Evolutionary conservation across 2,329 filamentous ascomycete genomes (phyloP).

Genomic region (Aureobasidium uvarum): DNA sequence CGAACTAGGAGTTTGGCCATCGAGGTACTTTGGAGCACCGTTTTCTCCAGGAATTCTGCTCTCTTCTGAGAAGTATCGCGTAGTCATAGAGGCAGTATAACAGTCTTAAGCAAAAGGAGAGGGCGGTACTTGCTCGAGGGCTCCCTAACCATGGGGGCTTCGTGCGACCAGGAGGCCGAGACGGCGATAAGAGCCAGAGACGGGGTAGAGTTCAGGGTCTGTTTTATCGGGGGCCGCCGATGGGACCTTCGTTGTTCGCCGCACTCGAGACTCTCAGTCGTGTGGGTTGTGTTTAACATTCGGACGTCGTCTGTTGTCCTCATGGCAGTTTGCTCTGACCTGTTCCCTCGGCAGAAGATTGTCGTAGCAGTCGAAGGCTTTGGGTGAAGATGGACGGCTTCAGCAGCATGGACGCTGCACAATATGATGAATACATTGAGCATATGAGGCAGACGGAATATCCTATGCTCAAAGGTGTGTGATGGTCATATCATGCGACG

Average conservation of each 20-base stretch:
- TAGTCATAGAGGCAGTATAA: no score
- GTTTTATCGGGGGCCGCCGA: constrained; percentile 12
- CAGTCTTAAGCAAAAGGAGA: no score
- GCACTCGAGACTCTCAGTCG: constrained; percentile 4
- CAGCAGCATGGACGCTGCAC: constrained; percentile 29
- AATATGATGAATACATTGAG: constrained; percentile 49
- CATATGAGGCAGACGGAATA: constrained; percentile 50
- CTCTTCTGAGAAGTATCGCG: no score
- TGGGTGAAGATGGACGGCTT: constrained; percentile 37
- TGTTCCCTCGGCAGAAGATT: background rate
- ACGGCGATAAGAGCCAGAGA: constrained; percentile 17
- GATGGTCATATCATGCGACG: background rate
- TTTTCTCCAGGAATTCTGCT: no score
- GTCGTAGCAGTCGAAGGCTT: constrained; percentile 3
- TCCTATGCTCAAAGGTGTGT: constrained; percentile 39
- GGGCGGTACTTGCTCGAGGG: no score
- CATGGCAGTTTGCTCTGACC: constrained; percentile 14
- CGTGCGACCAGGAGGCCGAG: background rate
- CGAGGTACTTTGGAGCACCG: no score
- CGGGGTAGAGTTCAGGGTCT: background rate
- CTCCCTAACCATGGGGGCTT: no score
- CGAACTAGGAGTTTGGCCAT: no score
- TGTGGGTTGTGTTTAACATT: background rate
- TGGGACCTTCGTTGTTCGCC: constrained; percentile 13
- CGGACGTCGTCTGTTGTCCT: background rate